Evolutionary conservation across 305 asterid genomes (phyloP).

Genomic region (Striga hermonthica): DNA sequence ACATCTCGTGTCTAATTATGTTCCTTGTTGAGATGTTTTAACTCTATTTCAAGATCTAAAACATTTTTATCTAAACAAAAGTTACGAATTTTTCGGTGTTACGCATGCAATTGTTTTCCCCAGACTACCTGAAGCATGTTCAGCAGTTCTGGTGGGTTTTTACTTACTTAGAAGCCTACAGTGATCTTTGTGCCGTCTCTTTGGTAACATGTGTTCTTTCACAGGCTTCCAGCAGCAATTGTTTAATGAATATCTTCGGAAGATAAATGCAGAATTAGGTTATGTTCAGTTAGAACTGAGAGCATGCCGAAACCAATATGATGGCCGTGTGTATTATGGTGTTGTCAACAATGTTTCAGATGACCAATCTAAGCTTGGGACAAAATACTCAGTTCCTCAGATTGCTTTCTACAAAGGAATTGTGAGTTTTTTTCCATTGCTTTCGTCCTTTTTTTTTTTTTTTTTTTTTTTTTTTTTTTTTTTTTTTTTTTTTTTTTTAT

Average conservation of each 20-base stretch:
- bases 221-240: slow-evolving; percentile 49
- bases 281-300: slow-evolving; percentile 75
- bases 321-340: slow-evolving; percentile 75
- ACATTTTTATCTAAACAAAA: background rate
- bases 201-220: slow-evolving; percentile 16
- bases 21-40: background rate
- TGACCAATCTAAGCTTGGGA: slow-evolving; percentile 85
- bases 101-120: background rate
- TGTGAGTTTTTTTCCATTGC: slow-evolving; percentile 44
- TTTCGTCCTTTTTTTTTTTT: slow-evolving; percentile 10
- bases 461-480: background rate
- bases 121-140: slow-evolving; percentile 9
- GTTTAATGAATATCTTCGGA: slow-evolving; percentile 56
- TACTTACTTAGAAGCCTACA: background rate
- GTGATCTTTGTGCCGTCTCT: background rate
- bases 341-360: slow-evolving; percentile 77
- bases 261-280: slow-evolving; percentile 62
- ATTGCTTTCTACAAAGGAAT: slow-evolving; percentile 84
- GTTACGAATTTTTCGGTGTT: background rate
- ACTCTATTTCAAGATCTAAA: background rate
- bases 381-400: slow-evolving; percentile 79
- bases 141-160: background rate
- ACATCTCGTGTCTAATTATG: background rate
- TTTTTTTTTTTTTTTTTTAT: background rate
- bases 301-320: slow-evolving; percentile 71